Evolutionary conservation across 2,329 filamentous ascomycete genomes (phyloP), one percentile per base, ranked within the genome.

Genomic region (Alternaria novae-zelandiae): DNA sequence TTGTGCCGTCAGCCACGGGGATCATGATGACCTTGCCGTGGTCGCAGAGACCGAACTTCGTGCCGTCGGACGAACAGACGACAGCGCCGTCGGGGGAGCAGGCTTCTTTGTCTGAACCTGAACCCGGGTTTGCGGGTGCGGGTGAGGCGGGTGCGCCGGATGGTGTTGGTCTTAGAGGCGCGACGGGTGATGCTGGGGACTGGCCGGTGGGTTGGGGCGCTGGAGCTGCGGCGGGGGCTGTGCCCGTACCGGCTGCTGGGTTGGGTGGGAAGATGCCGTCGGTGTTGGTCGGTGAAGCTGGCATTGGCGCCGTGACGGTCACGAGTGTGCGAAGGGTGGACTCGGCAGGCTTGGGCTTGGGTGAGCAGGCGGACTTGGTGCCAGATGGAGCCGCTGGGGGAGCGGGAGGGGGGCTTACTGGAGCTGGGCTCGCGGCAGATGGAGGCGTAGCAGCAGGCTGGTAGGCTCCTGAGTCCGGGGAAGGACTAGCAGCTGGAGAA

Each of bases 1-100:
- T 76, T 0, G 82, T 84, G 4, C 83, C 83, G 2, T 72, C 61
- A 20, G 83, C 81, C 4, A 84, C 80, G 11, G 25, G 71, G 43
- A 67, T 81, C 79, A 74, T 82, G 11, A 79, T 55, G 4, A 80
- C 77, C 13, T 68, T 67, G 47, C 82, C 82, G 28, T 77, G 71
- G 63, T 81, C 76, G 70, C 81, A 83, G 44, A 83, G 63, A 6
- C 79, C 82, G 53, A 81, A 84, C 20, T 73, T 59, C 11, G 58
- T 79, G 4, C 62, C 67, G 10, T 76, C 68, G 43, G 78, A 75
- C 44, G 79, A 80, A 71, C 82, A 84, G 8, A 79, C 28, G 20
- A 79, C 26, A 1, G 70, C 70, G 55, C 81, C 81, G 12, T 82
- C 70, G 4, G 69, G 66, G 23, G 74, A 70, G 71, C 80, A 82